Conservation (phyloP, 768 basidiomycete genomes). For the Podaxis sp. region DNA sequence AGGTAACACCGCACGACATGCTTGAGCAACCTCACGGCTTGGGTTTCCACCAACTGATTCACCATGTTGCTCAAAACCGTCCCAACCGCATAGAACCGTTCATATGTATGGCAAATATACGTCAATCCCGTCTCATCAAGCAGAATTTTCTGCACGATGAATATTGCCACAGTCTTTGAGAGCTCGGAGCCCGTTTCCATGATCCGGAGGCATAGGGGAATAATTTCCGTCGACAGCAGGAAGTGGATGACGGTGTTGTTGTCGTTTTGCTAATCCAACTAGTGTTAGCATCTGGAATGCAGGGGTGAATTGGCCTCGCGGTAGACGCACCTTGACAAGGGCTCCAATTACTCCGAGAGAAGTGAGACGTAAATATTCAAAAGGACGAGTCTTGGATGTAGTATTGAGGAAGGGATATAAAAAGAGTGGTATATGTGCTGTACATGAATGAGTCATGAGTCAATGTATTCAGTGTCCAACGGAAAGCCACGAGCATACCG, state of each 20-base stretch:
- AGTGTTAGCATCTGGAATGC: neutral
- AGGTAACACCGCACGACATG: slow-evolving; percentile 98
- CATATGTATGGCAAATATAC: slow-evolving; percentile 99
- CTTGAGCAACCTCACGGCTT: slow-evolving; percentile 93
- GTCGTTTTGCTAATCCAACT: slow-evolving; percentile 83
- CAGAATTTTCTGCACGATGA: slow-evolving; percentile 98
- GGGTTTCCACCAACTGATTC: slow-evolving; percentile 94
- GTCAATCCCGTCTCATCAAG: slow-evolving; percentile 97
- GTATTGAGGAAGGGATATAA: slow-evolving; percentile 99
- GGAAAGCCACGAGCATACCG: slow-evolving; percentile 49
- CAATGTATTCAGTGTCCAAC: slow-evolving; percentile 19
- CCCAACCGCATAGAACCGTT: slow-evolving; percentile 98
- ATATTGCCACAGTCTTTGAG: slow-evolving; percentile 98
- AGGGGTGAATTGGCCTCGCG: neutral
- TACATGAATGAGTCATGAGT: slow-evolving; percentile 65
- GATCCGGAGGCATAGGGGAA: slow-evolving; percentile 97
- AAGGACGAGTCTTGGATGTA: slow-evolving; percentile 98
- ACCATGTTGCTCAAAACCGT: slow-evolving; percentile 99
- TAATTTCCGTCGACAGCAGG: slow-evolving; percentile 97
- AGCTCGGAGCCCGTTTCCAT: slow-evolving; percentile 99
- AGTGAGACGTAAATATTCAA: slow-evolving; percentile 98
- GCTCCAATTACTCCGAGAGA: slow-evolving; percentile 99
- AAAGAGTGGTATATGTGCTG: slow-evolving; percentile 97
- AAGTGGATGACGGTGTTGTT: slow-evolving; percentile 99
- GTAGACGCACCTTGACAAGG: slow-evolving; percentile 80